Evolutionary conservation across 1,284 basidiomycete genomes (phyloP), one percentile per base, ranked within the genome.

Genomic region (Marasmius fiardii): DNA sequence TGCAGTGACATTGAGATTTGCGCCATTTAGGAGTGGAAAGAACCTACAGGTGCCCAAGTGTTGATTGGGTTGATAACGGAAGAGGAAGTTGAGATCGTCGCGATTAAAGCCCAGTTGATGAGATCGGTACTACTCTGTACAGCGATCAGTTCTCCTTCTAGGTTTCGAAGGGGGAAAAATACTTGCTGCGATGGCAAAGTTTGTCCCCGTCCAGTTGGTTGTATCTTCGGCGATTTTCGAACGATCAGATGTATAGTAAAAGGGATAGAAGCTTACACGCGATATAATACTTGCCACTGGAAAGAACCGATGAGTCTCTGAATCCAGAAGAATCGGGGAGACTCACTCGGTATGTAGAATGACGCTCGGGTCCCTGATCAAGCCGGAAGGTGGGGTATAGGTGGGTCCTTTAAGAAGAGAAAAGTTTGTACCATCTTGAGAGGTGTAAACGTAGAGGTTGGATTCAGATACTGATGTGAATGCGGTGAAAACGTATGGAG

Each of bases 381-480:
- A 61, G 12, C 69, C 69, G 23, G 64, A 58, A 2, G 70, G 66
- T 0, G 70, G 70, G 1, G 68, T 70, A 56, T 71, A 72, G 2
- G 70, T 62, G 10, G 70, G 70, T 6, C 70, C 70, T 52, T 71
- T 68, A 24, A 71, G 49, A 20, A 72, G 55, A 6, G 57, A 59
- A 49, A 71, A 71, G 49, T 60, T 66, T n/a, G 67, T 68, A 21
- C 61, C 70, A 55, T 72, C 70, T 43, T 61, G 64, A 16, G 68
- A 71, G 0, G 70, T 71, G 51, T 71, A 72, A 3, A 70, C 68
- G 48, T 67, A 71, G 14, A 71, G 63, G 48, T 71, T 71, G 7
- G 68, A 71, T 51, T 71, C 67, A 4, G 69, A 71, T 6, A 64
- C 65, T 3, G 64, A 60, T 10, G 69, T 71, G 59, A 71, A 71